Evolutionary conservation across 805 yeast genomes (phyloP).

Genomic region (Saturnispora ahearnii): DNA sequence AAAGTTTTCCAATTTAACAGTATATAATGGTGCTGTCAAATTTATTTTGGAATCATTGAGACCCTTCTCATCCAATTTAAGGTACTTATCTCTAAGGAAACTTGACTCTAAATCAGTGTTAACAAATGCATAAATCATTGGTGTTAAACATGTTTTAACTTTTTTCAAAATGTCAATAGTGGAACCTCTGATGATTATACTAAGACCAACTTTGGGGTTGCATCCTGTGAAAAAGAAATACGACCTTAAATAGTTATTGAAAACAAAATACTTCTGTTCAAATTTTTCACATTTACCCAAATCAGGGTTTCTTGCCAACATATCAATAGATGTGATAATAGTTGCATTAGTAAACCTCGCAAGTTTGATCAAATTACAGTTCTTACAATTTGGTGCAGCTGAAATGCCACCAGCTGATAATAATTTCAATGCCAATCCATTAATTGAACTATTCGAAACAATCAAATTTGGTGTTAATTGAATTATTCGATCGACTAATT

Average conservation of each 20-base stretch:
- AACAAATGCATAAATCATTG: constrained; percentile 69
- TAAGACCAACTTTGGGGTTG: constrained; percentile 64
- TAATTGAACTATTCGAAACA: constrained; percentile 67
- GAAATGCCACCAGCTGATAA: constrained; percentile 69
- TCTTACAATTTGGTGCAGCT: constrained; percentile 74
- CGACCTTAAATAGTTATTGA: constrained; percentile 50
- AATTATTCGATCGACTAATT: constrained; percentile 67
- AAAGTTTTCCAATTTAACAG: constrained; percentile 10
- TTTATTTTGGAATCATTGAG: not conserved
- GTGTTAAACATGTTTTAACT: constrained; percentile 71
- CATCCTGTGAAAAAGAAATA: constrained; percentile 77
- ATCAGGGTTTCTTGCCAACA: constrained; percentile 58
- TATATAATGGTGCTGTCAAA: constrained; percentile 28
- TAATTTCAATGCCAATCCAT: constrained; percentile 70
- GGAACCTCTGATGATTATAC: constrained; percentile 80
- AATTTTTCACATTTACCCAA: constrained; percentile 70
- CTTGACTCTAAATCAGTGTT: constrained; percentile 75
- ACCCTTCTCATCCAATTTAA: constrained; percentile 25
- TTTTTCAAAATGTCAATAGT: constrained; percentile 50
- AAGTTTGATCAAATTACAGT: constrained; percentile 69
- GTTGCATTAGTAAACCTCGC: constrained; percentile 77
- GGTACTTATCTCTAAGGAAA: constrained; percentile 60
- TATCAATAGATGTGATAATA: constrained; percentile 78
- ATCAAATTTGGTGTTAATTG: constrained; percentile 73
- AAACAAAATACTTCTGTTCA: constrained; percentile 59